phyloP scores from a whole-genome alignment of 1,139 yeast genomes.

The Geotrichum bryndzae region DNA sequence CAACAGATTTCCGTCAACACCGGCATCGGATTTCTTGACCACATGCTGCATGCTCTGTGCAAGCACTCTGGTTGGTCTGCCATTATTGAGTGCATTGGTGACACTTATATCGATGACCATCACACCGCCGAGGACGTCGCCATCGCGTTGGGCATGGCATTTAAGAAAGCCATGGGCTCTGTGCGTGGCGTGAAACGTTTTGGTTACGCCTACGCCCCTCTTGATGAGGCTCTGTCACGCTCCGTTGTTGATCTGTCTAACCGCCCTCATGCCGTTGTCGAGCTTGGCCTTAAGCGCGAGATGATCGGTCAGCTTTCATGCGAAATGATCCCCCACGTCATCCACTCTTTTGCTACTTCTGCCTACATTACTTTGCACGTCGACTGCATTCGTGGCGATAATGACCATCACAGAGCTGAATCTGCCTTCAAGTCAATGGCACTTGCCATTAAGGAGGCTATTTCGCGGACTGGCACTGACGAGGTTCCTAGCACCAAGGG shows the following conservation, averaged over 20 bases:
- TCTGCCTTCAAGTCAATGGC: constrained; percentile 95
- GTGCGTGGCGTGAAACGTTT: constrained; percentile 88
- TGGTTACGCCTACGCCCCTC: constrained; percentile 92
- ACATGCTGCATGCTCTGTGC: constrained; percentile 94
- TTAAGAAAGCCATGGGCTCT: constrained; percentile 82
- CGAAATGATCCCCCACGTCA: constrained; percentile 95
- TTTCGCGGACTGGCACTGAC: constrained; percentile 70
- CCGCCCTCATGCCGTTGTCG: constrained; percentile 86
- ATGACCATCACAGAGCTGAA: constrained; percentile 95
- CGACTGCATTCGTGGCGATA: constrained; percentile 85
- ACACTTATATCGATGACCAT: constrained; percentile 92
- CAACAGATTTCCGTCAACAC: constrained; percentile 79
- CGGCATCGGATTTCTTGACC: constrained; percentile 93
- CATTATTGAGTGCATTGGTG: constrained; percentile 84
- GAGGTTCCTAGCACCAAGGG: constrained; percentile 97
- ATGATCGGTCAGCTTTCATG: constrained; percentile 86
- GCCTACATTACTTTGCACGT: constrained; percentile 90
- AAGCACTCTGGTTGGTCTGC: constrained; percentile 97
- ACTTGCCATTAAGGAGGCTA: constrained; percentile 82
- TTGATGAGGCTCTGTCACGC: constrained; percentile 90
- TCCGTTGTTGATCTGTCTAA: constrained; percentile 93
- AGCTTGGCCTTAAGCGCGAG: constrained; percentile 84
- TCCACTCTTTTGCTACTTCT: constrained; percentile 89
- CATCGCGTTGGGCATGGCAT: constrained; percentile 83
- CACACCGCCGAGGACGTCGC: constrained; percentile 96